Evolutionary conservation across 176 grass and related monocot genomes (phyloP).

Genomic region (Oryza brachyantha): DNA sequence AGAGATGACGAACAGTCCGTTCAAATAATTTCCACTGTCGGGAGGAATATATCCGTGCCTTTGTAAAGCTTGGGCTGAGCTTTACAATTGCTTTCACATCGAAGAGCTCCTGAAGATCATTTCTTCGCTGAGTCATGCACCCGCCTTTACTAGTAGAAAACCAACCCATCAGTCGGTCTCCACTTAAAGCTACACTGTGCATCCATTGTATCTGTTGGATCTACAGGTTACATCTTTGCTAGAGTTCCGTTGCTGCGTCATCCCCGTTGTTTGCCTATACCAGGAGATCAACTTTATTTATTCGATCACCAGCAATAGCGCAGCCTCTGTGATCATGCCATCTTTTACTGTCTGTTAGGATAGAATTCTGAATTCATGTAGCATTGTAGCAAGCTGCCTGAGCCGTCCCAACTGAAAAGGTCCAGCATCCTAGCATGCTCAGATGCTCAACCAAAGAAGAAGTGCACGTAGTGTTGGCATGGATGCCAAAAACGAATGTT

Average conservation of each 20-base stretch:
- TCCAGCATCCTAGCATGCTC: neutral
- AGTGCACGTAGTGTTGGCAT: neutral
- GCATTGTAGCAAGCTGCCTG: too few relatives aligned
- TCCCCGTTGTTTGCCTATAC: constrained; percentile 23
- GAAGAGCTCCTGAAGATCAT: neutral
- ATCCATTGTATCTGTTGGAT: constrained; percentile 3
- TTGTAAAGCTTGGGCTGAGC: constrained; percentile 5
- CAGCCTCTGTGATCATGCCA: neutral
- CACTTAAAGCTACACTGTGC: neutral
- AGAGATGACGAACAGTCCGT: neutral
- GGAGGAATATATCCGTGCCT: constrained; percentile 24
- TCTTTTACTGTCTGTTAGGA: neutral
- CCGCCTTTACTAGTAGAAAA: neutral
- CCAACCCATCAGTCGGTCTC: constrained; percentile 1
- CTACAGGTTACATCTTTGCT: constrained; percentile 1
- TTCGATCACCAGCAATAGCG: neutral
- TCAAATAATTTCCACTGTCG: constrained; percentile 20
- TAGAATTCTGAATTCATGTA: neutral
- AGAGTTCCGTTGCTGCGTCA: neutral
- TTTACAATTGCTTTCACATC: constrained; percentile 2
- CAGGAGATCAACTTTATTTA: neutral
- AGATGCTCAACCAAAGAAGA: neutral
- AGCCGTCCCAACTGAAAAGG: neutral
- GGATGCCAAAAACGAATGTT: neutral
- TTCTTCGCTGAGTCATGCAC: neutral